A percentile compares a stretch with the other conserved stretches of the same genome.
phyloP scores from a whole-genome alignment of 495 filamentous ascomycete species.

The Monascus purpureus region DNA sequence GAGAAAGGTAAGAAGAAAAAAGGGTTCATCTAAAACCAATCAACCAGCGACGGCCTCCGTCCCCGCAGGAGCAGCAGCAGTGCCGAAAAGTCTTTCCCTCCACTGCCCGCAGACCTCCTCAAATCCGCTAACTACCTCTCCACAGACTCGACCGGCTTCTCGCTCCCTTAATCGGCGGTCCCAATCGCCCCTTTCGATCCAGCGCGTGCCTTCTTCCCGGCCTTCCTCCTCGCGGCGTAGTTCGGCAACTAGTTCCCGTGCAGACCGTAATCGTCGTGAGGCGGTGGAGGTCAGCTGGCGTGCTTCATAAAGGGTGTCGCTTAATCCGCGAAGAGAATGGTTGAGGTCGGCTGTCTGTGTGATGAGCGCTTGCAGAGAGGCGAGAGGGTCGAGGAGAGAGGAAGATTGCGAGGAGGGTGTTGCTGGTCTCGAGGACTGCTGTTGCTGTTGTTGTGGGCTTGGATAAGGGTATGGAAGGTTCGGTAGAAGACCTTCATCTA shows the following conservation, averaged over 20 bases:
- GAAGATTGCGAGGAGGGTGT: slow-evolving; percentile 15
- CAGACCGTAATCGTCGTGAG: slow-evolving; percentile 56
- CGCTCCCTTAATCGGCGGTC: slow-evolving; percentile 55
- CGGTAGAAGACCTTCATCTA: slow-evolving; percentile 39
- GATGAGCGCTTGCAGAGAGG: slow-evolving; percentile 37
- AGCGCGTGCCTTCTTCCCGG: slow-evolving; percentile 64
- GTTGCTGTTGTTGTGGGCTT: slow-evolving; percentile 39
- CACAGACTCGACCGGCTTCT: slow-evolving; percentile 65
- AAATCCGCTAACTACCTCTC: slow-evolving; percentile 81
- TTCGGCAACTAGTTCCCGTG: slow-evolving; percentile 69
- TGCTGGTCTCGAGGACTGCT: slow-evolving; percentile 30
- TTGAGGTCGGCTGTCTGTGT: slow-evolving; percentile 60
- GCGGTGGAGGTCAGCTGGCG: slow-evolving; percentile 73
- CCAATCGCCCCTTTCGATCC: slow-evolving; percentile 72
- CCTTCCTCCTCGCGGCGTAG: slow-evolving; percentile 69
- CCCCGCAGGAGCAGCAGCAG: slow-evolving; percentile 11
- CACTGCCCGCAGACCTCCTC: slow-evolving; percentile 66
- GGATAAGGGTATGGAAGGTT: slow-evolving; percentile 33
- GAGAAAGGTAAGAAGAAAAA: slow-evolving; percentile 1
- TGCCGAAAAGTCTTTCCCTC: slow-evolving; percentile 40
- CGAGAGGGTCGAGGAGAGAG: slow-evolving; percentile 30
- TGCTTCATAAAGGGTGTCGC: slow-evolving; percentile 92
- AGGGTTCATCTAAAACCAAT: slow-evolving; percentile 3
- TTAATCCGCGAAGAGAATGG: slow-evolving; percentile 65
- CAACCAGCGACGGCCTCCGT: slow-evolving; percentile 26